These are phyloP conservation scores for Sporobolomyces phaffii DNA, from an alignment of 768 basidiomycete species.

Conservation along the genomic window DNA sequence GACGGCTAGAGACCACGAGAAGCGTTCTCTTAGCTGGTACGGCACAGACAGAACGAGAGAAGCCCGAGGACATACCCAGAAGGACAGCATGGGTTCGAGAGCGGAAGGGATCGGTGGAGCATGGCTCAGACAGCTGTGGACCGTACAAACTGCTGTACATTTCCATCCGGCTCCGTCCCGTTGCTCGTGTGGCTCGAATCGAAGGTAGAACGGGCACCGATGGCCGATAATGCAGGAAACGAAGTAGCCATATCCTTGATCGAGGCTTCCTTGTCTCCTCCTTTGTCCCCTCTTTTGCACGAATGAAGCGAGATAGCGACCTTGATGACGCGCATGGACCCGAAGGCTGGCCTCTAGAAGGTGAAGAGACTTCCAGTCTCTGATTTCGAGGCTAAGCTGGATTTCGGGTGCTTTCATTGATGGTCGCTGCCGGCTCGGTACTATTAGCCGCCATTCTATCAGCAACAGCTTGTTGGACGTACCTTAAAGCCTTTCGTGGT, in stretches of 20 bases:
- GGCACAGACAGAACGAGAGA: no score
- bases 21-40: neutral
- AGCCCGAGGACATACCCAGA: conserved; percentile 3
- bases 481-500: neutral
- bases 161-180: neutral
- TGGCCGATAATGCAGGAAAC: neutral
- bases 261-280: neutral
- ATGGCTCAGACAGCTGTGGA: neutral
- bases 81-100: neutral
- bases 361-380: no score
- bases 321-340: neutral
- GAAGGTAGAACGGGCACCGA: neutral
- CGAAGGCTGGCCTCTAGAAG: no score
- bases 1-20: no score
- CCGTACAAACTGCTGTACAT: neutral
- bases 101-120: neutral
- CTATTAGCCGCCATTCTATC: no score
- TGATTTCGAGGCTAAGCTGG: no score
- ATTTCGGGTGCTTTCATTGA: no score
- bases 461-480: neutral
- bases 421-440: no score
- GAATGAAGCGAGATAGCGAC: neutral
- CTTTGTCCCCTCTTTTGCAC: no score
- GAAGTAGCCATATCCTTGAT: neutral
- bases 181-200: neutral